Base-by-base conservation (phyloP, 2,329 filamentous ascomycete genomes). In the Aspergillus bombycis region DNA sequence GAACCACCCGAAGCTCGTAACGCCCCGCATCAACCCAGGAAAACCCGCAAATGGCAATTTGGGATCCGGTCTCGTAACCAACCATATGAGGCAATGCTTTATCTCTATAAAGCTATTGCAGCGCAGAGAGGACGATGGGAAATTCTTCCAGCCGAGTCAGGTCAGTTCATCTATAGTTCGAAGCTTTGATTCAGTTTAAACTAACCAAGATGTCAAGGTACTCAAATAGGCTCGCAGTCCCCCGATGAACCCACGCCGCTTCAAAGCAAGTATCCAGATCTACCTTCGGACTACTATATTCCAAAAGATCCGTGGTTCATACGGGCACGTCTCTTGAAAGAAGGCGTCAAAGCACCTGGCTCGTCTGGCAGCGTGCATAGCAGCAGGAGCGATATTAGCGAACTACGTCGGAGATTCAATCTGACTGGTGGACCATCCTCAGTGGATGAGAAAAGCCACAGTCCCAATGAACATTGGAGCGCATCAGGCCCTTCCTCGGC, bases 231-330 rank as follows among this genome's bases (percentile, higher is more conserved):
- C 30, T 65, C 68, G 16, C 68, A 70, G 36, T 72, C 76, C 9
- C 67, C 71, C 7, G 78, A 80, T 46, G 70, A 79, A 19, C 73
- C 79, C 28, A 71, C 67, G 30, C 74, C 79, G 12, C 67, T 82
- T 30, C 80, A 83, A 69, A 75, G 68, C 62, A 80, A 80, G 68
- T 82, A 81, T 59, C 76, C 79, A 9, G 77, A 80, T 46, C 66
- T 82, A 5, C 77, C 77, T 21, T 72, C 84, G 69, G 87, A 90
- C 65, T 97, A 97, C 77, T 89, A 88, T 68, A 86, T 98, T n/a
- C 93, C 94, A 0, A 93, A 92, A 62, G 94, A 98, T 72, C 92
- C 94, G 12, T 98, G 94, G 94, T 92, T 96, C 66, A 96, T 98
- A 74, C 89, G 91, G 66, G 93, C 95, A 30, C 91, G 94, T 56